Percentiles rank a stretch among this genome's conserved stretches.
Conservation (phyloP, 352 stramenopile genomes). For the Phytophthora ramorum region DNA sequence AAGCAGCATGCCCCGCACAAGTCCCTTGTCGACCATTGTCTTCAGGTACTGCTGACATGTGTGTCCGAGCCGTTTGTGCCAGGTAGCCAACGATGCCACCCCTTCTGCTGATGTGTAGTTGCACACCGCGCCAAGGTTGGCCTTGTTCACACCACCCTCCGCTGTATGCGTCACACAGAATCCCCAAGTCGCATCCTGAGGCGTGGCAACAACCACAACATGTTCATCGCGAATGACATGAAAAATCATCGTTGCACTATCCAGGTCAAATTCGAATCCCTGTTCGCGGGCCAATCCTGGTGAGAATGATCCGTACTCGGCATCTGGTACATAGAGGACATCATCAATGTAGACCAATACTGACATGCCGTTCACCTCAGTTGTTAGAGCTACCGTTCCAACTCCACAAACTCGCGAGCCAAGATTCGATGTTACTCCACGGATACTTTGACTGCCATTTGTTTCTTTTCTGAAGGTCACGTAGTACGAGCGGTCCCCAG, state of each 20-base stretch:
- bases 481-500: not conserved
- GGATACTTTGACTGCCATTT: not conserved
- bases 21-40: not conserved
- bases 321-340: no score
- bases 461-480: not conserved
- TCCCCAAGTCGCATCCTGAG: not conserved
- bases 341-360: no score
- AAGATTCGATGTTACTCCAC: not conserved
- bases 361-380: no score
- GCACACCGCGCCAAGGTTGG: not conserved
- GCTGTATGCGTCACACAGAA: not conserved
- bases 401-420: no score
- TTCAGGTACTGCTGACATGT: slow-evolving; percentile 3
- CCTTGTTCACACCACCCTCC: not conserved
- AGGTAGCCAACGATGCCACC: not conserved
- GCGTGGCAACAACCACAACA: not conserved
- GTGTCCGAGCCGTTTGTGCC: not conserved
- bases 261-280: no score
- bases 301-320: no score
- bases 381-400: no score
- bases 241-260: no score
- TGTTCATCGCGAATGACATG: no score
- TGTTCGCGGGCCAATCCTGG: no score
- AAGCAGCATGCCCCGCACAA: not conserved
- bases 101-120: not conserved